Evolutionary conservation across 176 grass and related monocot species (phyloP).

Genomic region (Calamus simplicifolius): DNA sequence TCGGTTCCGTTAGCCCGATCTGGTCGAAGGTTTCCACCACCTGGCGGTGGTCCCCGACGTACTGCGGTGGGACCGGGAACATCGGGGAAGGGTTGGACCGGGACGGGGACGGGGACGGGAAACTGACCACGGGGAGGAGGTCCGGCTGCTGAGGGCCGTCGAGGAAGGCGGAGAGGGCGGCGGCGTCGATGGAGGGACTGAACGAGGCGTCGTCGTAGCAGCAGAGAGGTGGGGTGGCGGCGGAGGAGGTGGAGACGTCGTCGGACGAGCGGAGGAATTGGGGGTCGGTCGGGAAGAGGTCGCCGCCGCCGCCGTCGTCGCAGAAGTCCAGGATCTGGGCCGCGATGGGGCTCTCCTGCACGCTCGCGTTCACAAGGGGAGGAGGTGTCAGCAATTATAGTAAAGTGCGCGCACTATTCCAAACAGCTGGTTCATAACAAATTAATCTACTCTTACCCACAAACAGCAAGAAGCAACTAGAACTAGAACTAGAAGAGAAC

Average conservation of each 20-base stretch:
- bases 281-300: conserved; percentile 14
- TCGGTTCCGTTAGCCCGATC: conserved; percentile 26
- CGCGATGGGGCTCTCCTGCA: conserved; percentile 39
- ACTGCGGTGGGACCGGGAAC: conserved; percentile 26
- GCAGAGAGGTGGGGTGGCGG: background rate
- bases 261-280: background rate
- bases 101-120: conserved; percentile 8
- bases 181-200: conserved; percentile 4
- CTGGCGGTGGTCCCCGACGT: conserved; percentile 10
- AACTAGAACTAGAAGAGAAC: too few species aligned
- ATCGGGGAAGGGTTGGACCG: background rate
- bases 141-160: conserved; percentile 27
- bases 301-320: background rate
- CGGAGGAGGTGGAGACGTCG: too few species aligned
- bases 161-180: conserved; percentile 38
- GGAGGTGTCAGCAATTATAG: background rate
- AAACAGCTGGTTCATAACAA: too few species aligned
- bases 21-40: background rate
- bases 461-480: too few species aligned
- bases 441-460: too few species aligned
- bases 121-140: too few species aligned
- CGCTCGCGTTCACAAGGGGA: background rate
- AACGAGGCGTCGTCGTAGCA: conserved; percentile 15
- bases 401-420: too few species aligned
- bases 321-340: conserved; percentile 8